phyloP scores from a whole-genome alignment of 495 filamentous ascomycete species.

The Hyaloscypha finlandica region DNA sequence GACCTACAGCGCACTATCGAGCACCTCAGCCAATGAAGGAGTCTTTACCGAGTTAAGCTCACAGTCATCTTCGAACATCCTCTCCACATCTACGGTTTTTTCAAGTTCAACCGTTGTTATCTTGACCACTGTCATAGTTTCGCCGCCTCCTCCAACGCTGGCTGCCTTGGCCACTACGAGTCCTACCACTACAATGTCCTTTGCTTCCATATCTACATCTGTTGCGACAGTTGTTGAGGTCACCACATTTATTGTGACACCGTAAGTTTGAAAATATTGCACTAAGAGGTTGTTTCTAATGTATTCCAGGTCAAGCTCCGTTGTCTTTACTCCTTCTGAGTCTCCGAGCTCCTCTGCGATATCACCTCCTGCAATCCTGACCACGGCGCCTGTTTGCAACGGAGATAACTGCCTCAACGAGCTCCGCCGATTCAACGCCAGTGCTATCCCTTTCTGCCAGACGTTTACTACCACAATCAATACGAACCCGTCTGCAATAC shows the following conservation, averaged over 20 bases:
- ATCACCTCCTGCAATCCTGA: background rate
- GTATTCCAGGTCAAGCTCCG: background rate
- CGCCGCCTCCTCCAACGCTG: background rate
- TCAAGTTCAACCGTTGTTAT: background rate
- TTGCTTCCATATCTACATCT: background rate
- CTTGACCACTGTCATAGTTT: background rate
- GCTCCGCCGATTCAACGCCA: background rate
- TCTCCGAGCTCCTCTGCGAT: background rate
- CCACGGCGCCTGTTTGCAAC: slow-evolving; percentile 7
- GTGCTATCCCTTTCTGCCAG: slow-evolving; percentile 6
- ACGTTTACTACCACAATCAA: slow-evolving; percentile 13
- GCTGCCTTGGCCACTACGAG: background rate
- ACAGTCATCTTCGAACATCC: background rate
- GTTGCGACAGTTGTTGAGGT: background rate
- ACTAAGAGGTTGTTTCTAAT: background rate
- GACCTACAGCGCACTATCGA: background rate
- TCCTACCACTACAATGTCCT: background rate
- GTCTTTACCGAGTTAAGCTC: background rate
- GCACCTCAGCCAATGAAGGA: background rate
- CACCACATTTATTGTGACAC: background rate
- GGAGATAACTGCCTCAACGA: slow-evolving; percentile 12
- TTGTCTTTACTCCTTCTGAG: background rate
- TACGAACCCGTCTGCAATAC: slow-evolving; percentile 7
- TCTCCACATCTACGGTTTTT: background rate
- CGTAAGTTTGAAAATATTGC: background rate